Base-by-base conservation (phyloP, 1,139 yeast species). In the Arxiozyma bovina region DNA sequence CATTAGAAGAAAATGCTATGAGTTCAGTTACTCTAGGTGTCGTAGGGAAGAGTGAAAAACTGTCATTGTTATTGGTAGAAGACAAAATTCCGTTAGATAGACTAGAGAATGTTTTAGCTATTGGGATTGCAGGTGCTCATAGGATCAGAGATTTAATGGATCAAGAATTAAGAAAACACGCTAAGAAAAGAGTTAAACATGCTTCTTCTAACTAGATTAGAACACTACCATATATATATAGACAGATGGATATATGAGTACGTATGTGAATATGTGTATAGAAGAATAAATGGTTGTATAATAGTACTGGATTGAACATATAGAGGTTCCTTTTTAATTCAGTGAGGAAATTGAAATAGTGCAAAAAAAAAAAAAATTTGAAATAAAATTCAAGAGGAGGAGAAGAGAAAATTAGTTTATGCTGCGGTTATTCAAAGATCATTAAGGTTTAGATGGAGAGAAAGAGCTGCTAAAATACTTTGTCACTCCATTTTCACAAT, bases 81-180 rank as follows among this genome's bases (percentile, higher is more conserved):
- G 90, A 88, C 65, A 86, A 86, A 66, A 78, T 93, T 72, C 94
- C 96, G 0, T 71, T 91, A 61, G 98, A 91, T 66, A 77, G 81
- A 55, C 71, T 93, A 57, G 96, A 88, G 63, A 74, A 82, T 23
- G 83, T 89, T 6, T 72, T 93, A 63, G 87, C 88, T n/a, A 78
- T 90, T 53, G 96, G 94, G 1, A 81, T 91, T 52, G 87, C 91
- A n/a, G 99, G 98, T 8, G 81, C 93, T 55, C 94, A 87, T 64
- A 75, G 87, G 58, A 75, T 93, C 22, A 80, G 91, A 66, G 90
- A 86, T 52, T 73, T 88, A 59, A 89, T 93, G 96, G 97, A 93
- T 66, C 75, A 77, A 51, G 89, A 86, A 65, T 87, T 91, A 9
- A 79, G 96, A 62, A 77, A 75, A 57, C 88, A 85, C 62, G 93